Evolutionary conservation across 2,329 filamentous ascomycete genomes (phyloP).

Genomic region (Cercospora sp.): DNA sequence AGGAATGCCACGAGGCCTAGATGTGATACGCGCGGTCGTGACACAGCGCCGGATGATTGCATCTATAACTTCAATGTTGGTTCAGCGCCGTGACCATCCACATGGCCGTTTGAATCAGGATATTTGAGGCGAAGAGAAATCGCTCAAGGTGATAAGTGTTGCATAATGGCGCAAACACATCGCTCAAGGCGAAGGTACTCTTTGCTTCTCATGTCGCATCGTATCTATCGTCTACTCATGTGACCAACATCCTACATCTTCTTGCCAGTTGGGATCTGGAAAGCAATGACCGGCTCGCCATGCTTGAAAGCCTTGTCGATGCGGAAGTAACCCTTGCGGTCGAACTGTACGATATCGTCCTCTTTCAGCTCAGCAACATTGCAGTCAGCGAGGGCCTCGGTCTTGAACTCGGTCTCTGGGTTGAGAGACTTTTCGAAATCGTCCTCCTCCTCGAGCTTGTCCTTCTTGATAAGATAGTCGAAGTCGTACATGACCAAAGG

Average conservation of each 20-base stretch:
- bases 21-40: neutral
- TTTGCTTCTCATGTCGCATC: neutral
- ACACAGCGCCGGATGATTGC: neutral
- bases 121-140: neutral
- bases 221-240: neutral
- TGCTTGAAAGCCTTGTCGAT: constrained; percentile 67
- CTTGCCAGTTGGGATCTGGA: constrained; percentile 70
- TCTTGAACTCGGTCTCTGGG: constrained; percentile 70
- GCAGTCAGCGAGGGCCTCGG: constrained; percentile 74
- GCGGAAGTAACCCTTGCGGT: constrained; percentile 88
- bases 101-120: neutral
- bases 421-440: constrained; percentile 81
- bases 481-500: constrained; percentile 89
- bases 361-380: constrained; percentile 77
- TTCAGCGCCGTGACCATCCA: neutral
- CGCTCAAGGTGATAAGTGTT: too few relatives aligned
- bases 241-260: constrained; percentile 28
- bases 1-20: constrained; percentile 2
- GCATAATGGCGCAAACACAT: neutral
- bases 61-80: neutral
- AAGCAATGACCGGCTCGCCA: constrained; percentile 63
- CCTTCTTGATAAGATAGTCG: constrained; percentile 92
- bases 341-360: constrained; percentile 92
- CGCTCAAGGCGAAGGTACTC: neutral
- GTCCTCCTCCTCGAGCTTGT: constrained; percentile 87